phyloP scores from a whole-genome alignment of 306 rosid genomes.

The Vicia villosa region DNA sequence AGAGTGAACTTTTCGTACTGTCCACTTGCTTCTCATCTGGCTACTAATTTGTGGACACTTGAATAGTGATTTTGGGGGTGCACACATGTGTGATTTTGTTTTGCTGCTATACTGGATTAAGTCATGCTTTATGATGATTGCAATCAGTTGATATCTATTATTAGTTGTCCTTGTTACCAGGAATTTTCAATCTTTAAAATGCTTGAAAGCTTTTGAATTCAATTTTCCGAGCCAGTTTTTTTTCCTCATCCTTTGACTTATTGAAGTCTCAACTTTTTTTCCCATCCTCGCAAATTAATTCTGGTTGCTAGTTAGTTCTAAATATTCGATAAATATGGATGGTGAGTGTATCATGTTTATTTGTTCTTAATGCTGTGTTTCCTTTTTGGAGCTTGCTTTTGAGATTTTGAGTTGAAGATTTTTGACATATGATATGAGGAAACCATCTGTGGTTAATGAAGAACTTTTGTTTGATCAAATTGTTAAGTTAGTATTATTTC shows the following conservation, averaged over 20 bases:
- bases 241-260: slow-evolving; percentile 1
- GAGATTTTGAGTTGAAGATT: background rate
- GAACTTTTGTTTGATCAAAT: slow-evolving; percentile 1
- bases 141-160: slow-evolving; percentile 1
- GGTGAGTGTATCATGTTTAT: background rate
- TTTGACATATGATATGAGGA: background rate
- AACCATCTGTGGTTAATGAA: background rate
- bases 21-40: background rate
- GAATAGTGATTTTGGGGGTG: background rate
- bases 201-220: slow-evolving; percentile 5
- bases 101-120: slow-evolving; percentile 9
- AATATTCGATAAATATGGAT: background rate
- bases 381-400: background rate
- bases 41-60: background rate
- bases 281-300: background rate
- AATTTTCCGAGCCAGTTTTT: slow-evolving; percentile 7
- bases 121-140: slow-evolving; percentile 2
- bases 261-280: slow-evolving; percentile 5
- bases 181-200: background rate
- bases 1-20: background rate
- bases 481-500: background rate
- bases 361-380: slow-evolving; percentile 15
- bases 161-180: background rate
- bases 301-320: slow-evolving; percentile 18
- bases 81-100: background rate